Base-by-base conservation (phyloP, 2,329 filamentous ascomycete genomes). In the Coleophoma eucalyptorum region DNA sequence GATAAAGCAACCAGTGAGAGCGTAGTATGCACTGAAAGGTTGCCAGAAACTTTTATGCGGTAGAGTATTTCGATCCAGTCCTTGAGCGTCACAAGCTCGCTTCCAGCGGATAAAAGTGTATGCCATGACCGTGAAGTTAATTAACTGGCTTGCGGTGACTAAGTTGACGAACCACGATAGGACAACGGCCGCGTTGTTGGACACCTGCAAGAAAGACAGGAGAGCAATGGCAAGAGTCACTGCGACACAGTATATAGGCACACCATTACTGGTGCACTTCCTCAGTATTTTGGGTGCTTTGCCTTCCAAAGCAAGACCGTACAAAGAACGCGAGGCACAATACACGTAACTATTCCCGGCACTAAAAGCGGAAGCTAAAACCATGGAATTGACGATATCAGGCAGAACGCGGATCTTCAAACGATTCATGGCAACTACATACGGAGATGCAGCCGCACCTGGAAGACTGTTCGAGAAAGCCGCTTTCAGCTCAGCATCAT, bases 141-240 rank as follows among this genome's bases (percentile, higher is more conserved):
- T 78, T 55, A 79, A 69, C 10, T 75, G 76, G 2, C 72, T 75
- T 2, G 76, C 72, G 50, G 76, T 80, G 15, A 76, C 77, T 40
- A 86, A 67, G 62, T 77, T 83, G 53, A 83, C 73, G 54, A 86
- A 78, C 82, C 82, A 86, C 20, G 72, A 73, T 56, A 87, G 67
- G 2, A 86, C 83, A 32, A 78, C 74, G 1, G 79, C 73, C 0
- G 80, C 73, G 50, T 71, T 67, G 58, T 77, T 77, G 11, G 75
- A 80, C 26, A 86, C 73, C 59, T 84, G 80, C 52, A 87, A 64
- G 67, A 86, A 87, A 12, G 77, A 76, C 26, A 87, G 67, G 13
- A 86, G 69, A 2, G 79, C 74, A 58, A 87, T 79, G 3, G 75
- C 61, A 49, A 86, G 73, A 0, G 79, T 77, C 32, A 81, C 65